phyloP scores from a whole-genome alignment of 2,329 filamentous ascomycete genomes.

The Leptographium lundbergii region DNA sequence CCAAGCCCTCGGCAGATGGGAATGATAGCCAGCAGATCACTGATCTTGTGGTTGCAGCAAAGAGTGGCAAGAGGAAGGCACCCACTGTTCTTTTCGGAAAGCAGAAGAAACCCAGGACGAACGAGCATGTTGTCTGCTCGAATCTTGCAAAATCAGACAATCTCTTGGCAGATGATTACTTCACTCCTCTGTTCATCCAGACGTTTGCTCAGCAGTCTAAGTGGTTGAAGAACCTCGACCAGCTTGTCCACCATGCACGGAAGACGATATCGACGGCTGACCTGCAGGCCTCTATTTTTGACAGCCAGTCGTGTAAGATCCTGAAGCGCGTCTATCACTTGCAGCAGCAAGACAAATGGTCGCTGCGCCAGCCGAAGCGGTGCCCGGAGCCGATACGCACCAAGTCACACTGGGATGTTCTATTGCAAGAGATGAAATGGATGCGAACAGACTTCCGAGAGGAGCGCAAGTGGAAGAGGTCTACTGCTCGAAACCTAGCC shows the following conservation, averaged over 20 bases:
- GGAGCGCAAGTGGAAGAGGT: conserved; percentile 86
- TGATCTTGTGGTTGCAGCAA: conserved; percentile 1
- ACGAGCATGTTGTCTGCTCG: background rate
- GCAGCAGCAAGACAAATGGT: conserved; percentile 88
- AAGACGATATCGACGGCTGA: conserved; percentile 85
- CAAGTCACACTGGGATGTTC: conserved; percentile 69
- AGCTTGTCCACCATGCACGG: conserved; percentile 67
- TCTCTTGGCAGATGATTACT: conserved; percentile 48
- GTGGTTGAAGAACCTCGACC: conserved; percentile 52
- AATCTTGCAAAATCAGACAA: conserved; percentile 43
- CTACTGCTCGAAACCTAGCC: conserved; percentile 67
- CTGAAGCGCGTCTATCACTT: conserved; percentile 78
- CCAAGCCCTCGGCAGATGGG: conserved; percentile 8
- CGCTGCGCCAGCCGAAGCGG: conserved; percentile 75
- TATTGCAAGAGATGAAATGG: conserved; percentile 91
- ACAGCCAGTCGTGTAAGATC: conserved; percentile 78
- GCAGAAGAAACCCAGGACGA: conserved; percentile 33
- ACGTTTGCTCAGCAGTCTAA: conserved; percentile 40
- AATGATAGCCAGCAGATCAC: conserved; percentile 3
- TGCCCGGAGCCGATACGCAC: conserved; percentile 68
- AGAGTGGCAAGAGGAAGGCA: conserved; percentile 8
- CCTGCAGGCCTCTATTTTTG: conserved; percentile 68
- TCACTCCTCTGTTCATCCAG: conserved; percentile 48
- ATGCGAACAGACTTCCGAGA: conserved; percentile 94
- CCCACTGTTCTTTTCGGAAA: conserved; percentile 13